Conservation (phyloP, 306 rosid genomes). For the Arachis stenosperma region DNA sequence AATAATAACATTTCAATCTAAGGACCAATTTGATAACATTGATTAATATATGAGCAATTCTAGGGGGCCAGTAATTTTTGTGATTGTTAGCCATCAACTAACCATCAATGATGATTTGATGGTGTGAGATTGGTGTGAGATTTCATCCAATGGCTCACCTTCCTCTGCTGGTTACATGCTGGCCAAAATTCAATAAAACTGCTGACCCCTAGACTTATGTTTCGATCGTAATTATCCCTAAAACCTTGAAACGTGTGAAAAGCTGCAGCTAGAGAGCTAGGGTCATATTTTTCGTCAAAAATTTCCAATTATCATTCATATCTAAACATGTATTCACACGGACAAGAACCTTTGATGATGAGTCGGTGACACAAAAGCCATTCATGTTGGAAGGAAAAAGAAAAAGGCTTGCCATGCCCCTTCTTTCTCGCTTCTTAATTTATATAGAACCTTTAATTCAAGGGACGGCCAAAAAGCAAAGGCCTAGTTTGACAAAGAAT, state of each 20-base stretch:
- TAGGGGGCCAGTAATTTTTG: no score
- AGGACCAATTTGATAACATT: no score
- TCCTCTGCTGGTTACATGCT: no score
- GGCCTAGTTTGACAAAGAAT: constrained; percentile 49
- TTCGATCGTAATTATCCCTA: constrained; percentile 33
- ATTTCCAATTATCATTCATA: constrained; percentile 34
- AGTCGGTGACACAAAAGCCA: constrained; percentile 63
- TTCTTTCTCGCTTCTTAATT: not conserved
- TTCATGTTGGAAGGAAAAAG: constrained; percentile 37
- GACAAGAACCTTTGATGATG: constrained; percentile 14
- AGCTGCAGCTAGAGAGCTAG: constrained; percentile 16
- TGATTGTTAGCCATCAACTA: no score
- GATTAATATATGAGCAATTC: no score
- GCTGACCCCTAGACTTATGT: no score
- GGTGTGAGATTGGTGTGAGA: no score
- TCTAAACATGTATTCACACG: constrained; percentile 34
- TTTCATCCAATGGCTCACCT: no score
- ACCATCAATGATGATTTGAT: no score
- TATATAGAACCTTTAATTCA: constrained; percentile 24
- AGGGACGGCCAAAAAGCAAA: constrained; percentile 48
- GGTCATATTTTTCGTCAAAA: constrained; percentile 59
- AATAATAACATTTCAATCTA: no score
- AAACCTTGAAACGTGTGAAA: constrained; percentile 48
- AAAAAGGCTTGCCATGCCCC: constrained; percentile 29
- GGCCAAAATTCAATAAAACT: no score